Evolutionary conservation across 495 filamentous ascomycete genomes (phyloP), one percentile per base, ranked within the genome.

Genomic region (Usnea hakonensis): DNA sequence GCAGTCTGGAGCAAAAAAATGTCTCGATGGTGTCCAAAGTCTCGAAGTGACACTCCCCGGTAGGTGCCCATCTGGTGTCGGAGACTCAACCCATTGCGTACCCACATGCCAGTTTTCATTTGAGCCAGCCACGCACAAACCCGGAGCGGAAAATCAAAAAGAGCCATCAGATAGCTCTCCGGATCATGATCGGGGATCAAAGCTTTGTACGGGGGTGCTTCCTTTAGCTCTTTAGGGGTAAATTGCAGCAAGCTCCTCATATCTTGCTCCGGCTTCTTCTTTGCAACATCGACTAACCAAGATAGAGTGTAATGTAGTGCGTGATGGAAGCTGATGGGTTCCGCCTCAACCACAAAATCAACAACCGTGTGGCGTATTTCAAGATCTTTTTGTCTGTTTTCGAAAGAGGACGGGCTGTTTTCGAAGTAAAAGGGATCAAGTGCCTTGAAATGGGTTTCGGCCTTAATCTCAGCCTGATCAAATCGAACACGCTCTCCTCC

Each of bases 91-190:
- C 94, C 94, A 70, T 99, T 99, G 38, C 94, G 86, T 43, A 99
- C 95, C 94, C 94, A 99, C 89, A 97, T 94, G 19, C 89, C 89
- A 5, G 91, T 90, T 72, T 95, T 95, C 86, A 97, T 97, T 75
- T 99, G 95, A 3, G 93, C 89, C 26, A 99, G 77, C 94, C 94
- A 99, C 13, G 89, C 91, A 72, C 91, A 96, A 5, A 97, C 91
- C 40, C 94, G 81, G 8, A 99, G 79, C 5, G 94, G 92, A 70
- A 89, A 95, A 71, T 99, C 94, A 69, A 97, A 96, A 65, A 90
- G 84, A 0, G 89, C 86, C 70, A 96, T 84, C 17, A 97, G 79
- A 64, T 93, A 81, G 69, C 96, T 90, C 62, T 96, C 90, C 66
- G 74, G 16, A 16, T 62, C 61, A 44, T 64, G 65, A 26, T 74